Conservation (phyloP, 192 early-diverging fungal species). For the Chytriomyces hyalinus region DNA sequence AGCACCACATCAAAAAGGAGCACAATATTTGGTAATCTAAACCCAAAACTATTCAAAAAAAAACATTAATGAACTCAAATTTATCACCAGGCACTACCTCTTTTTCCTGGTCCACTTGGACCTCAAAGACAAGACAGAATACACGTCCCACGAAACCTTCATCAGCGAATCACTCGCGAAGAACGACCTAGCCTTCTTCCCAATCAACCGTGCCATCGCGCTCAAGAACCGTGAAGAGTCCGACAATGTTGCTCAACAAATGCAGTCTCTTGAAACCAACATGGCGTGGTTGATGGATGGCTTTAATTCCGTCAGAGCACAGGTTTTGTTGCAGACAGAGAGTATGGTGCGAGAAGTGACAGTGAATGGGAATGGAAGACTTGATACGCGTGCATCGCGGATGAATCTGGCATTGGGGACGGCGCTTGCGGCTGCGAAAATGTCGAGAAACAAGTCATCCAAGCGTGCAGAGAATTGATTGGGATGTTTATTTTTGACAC, state of each 20-base stretch:
- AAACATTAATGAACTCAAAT: neutral
- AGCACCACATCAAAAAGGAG: conserved; percentile 42
- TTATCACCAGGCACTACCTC: conserved; percentile 42
- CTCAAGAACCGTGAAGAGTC: conserved; percentile 38
- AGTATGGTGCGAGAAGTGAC: neutral
- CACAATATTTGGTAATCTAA: conserved; percentile 43
- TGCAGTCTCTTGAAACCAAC: conserved; percentile 1
- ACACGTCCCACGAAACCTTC: conserved; percentile 48
- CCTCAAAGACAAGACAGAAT: conserved; percentile 45
- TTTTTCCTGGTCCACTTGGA: conserved; percentile 47
- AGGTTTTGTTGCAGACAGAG: conserved; percentile 4
- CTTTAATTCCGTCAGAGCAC: neutral
- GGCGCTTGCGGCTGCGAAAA: conserved; percentile 2
- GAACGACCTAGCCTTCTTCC: conserved; percentile 43
- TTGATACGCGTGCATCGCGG: neutral
- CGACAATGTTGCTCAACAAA: conserved; percentile 17
- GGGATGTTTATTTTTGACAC: too few species aligned
- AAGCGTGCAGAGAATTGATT: neutral
- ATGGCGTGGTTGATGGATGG: neutral
- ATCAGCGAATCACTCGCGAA: conserved; percentile 38
- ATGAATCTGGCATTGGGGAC: neutral
- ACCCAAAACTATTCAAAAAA: neutral
- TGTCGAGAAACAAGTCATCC: neutral
- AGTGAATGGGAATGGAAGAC: neutral
- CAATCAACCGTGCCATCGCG: conserved; percentile 43